Evolutionary conservation across 768 basidiomycete genomes (phyloP).

Genomic region (Tulasnella sp.): DNA sequence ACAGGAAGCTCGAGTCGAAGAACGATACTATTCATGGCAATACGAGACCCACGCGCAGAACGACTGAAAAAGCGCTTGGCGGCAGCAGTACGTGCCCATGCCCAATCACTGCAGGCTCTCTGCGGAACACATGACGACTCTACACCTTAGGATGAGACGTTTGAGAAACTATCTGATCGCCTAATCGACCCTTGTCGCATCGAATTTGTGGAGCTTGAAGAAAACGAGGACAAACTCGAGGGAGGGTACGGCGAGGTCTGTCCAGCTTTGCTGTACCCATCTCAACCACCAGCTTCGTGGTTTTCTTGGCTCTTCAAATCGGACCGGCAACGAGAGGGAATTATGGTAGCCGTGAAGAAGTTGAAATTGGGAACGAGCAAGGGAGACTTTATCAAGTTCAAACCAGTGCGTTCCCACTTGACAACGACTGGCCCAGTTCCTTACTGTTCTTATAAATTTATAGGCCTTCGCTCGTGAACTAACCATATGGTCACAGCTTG

Average conservation of each 20-base stretch:
- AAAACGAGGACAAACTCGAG: neutral
- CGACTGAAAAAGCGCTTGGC: neutral
- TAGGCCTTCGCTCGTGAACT: conserved; percentile 7
- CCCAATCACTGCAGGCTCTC: neutral
- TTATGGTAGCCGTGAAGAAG: neutral
- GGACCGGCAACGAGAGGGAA: neutral
- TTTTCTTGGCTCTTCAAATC: neutral
- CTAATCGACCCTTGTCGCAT: neutral
- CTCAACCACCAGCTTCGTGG: neutral
- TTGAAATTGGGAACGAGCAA: neutral
- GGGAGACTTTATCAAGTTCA: neutral
- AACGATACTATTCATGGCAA: neutral
- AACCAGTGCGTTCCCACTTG: neutral
- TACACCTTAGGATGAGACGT: neutral
- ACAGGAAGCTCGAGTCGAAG: neutral
- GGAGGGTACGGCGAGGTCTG: neutral
- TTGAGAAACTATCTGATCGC: neutral
- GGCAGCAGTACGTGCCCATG: neutral
- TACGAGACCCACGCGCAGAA: neutral
- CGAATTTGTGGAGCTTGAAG: neutral
- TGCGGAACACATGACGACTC: neutral
- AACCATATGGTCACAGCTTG: neutral
- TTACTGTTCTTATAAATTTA: neutral
- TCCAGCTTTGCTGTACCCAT: neutral
- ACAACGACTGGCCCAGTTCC: neutral